Percentiles rank a stretch among this genome's conserved stretches.
Evolutionary conservation across 148 eudicot genomes (phyloP).

Genomic region (Amaranthus palmeri): DNA sequence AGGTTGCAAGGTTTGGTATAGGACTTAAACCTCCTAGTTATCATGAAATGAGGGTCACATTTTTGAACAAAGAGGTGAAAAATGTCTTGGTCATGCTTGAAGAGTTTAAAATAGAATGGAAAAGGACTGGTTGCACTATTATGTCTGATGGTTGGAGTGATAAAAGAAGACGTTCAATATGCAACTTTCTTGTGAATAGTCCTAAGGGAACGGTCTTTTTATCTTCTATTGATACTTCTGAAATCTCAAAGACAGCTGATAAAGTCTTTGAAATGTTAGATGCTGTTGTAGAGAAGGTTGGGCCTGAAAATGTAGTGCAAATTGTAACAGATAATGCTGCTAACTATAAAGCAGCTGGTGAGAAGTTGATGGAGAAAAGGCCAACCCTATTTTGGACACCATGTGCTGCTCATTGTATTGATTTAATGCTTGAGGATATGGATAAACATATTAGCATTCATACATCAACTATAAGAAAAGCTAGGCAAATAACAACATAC

Average conservation of each 20-base stretch:
- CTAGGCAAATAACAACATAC: not conserved
- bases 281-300: slow-evolving; percentile 15
- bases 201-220: slow-evolving; percentile 9
- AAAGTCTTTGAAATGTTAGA: slow-evolving; percentile 10
- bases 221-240: slow-evolving; percentile 15
- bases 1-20: not conserved
- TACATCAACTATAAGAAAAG: not conserved
- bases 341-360: slow-evolving; percentile 16
- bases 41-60: slow-evolving; percentile 10
- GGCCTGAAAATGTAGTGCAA: slow-evolving; percentile 6
- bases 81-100: not conserved
- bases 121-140: slow-evolving; percentile 1
- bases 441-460: not conserved
- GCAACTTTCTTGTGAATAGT: slow-evolving; percentile 2
- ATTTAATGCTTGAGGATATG: not conserved
- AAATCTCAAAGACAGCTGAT: slow-evolving; percentile 11
- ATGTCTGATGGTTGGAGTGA: slow-evolving; percentile 3
- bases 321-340: slow-evolving; percentile 16
- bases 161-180: slow-evolving; percentile 1
- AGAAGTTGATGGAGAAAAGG: slow-evolving; percentile 12
- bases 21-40: not conserved
- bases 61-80: not conserved
- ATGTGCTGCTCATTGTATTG: not conserved
- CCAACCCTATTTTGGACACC: not conserved
- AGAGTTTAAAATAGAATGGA: not conserved